Conservation (phyloP, 2,329 filamentous ascomycete species). For the Botrytis fragariae region DNA sequence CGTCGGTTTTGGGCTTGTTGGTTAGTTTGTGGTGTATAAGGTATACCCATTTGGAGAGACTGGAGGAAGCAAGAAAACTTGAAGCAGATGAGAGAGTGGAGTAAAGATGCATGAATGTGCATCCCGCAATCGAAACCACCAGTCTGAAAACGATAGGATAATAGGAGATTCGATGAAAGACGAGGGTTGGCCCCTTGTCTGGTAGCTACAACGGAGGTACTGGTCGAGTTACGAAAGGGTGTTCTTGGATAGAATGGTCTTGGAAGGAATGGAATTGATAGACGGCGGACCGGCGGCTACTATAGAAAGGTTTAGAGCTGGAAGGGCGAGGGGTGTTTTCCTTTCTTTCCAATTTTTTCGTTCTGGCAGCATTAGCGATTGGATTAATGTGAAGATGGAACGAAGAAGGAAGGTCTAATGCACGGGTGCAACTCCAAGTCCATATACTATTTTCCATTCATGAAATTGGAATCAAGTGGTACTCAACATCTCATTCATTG, state of each 20-base stretch:
- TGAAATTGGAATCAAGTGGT: background rate
- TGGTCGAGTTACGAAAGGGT: background rate
- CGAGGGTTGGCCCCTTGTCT: background rate
- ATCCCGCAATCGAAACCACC: background rate
- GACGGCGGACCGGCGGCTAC: background rate
- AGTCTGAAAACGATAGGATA: background rate
- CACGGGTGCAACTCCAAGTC: background rate
- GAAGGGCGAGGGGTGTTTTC: background rate
- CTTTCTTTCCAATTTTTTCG: background rate
- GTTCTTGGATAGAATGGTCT: background rate
- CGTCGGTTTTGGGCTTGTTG: constrained; percentile 65
- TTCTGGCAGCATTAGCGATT: background rate
- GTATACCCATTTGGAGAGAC: constrained; percentile 30
- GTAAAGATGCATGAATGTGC: background rate
- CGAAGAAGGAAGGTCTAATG: background rate
- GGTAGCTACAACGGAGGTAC: background rate
- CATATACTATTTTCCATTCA: background rate
- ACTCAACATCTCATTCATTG: background rate
- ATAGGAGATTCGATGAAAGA: background rate
- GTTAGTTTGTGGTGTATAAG: constrained; percentile 69
- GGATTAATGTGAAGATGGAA: background rate
- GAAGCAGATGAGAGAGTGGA: constrained; percentile 24
- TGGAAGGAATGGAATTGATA: background rate
- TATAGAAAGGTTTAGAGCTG: background rate
- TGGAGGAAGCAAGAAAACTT: constrained; percentile 29